Evolutionary conservation across 2,329 filamentous ascomycete genomes (phyloP), one percentile per base, ranked within the genome.

Genomic region (Penicillium psychrosexuale): DNA sequence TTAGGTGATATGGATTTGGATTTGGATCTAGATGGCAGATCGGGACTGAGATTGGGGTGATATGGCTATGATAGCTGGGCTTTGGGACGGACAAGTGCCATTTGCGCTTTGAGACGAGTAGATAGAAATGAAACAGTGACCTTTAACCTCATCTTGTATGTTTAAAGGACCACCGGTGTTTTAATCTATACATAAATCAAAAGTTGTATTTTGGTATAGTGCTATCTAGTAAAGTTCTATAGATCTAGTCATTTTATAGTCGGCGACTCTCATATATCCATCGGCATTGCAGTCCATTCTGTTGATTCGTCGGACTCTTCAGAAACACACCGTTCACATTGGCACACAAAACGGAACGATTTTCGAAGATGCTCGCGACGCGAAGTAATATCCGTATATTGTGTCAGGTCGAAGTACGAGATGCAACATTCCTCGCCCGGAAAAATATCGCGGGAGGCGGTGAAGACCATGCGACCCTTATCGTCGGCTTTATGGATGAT

Each of bases 351-450:
- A n/a, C 63, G 56, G 27, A 71, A 71, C 0, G 67, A 61, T 5
- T 48, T 56, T 17, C 61, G 61, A 3, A 71, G 57, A 58, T 66
- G 66, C 0, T 62, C 60, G 5, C 67, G 59, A 5, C 69, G 65
- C 2, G 56, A 56, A 15, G 43, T 42, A 2, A 69, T 36, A 15
- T 62, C 59, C 1, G 50, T 56, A 31, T 60, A 51, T 39, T 61
- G 51, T 2, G 63, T 63, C 24, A 71, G 30, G 31, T 71, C 68
- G 38, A 71, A 71, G 34, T 71, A 71, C 0, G 69, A 64, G 31
- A 71, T 71, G 37, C 68, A 71, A 47, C 69, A 71, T 58, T 71
- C 69, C 33, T 71, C 66, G 1, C 65, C 69, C 0, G 63, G 44
- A 1, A 55, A 47, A 19, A 71, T 71, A 17, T 71, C 66, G 8